Conservation (phyloP, 371 early-diverging fungal species). For the Dichotomocladium elegans region DNA sequence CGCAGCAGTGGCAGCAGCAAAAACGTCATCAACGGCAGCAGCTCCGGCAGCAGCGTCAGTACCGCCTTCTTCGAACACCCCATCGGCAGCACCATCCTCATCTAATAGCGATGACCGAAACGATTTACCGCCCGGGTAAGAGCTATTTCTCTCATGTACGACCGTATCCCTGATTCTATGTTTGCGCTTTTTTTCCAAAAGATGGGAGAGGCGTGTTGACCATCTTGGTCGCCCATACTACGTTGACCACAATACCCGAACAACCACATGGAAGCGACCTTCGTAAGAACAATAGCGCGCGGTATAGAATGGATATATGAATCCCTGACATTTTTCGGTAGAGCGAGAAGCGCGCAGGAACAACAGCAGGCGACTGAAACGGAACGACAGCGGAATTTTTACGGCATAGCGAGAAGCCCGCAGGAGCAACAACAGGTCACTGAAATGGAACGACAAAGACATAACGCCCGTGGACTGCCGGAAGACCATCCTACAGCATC, state of each 20-base stretch:
- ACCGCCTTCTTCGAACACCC: conserved; percentile 1
- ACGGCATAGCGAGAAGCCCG: conserved; percentile 34
- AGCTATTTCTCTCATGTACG: conserved; percentile 9
- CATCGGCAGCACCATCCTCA: conserved; percentile 14
- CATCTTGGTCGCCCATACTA: conserved; percentile 67
- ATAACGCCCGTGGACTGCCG: conserved; percentile 79
- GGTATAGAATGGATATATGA: background rate
- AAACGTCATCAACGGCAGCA: conserved; percentile 2
- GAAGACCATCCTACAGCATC: conserved; percentile 43
- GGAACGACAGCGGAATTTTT: conserved; percentile 5
- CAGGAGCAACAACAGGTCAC: conserved; percentile 55
- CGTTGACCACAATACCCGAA: conserved; percentile 68
- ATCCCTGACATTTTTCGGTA: background rate
- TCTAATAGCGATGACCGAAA: conserved; percentile 24
- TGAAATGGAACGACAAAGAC: conserved; percentile 72
- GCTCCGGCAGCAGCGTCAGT: conserved; percentile 5
- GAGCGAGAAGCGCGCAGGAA: background rate
- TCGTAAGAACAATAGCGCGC: conserved; percentile 20
- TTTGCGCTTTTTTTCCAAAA: conserved; percentile 6
- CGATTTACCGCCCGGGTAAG: conserved; percentile 69
- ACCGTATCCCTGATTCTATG: background rate
- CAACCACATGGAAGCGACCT: conserved; percentile 73
- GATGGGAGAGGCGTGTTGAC: conserved; percentile 73
- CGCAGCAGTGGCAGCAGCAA: conserved; percentile 10
- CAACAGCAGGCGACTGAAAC: background rate